Evolutionary conservation across 1,284 basidiomycete genomes (phyloP).

Genomic region (Psilocybe mexicana): DNA sequence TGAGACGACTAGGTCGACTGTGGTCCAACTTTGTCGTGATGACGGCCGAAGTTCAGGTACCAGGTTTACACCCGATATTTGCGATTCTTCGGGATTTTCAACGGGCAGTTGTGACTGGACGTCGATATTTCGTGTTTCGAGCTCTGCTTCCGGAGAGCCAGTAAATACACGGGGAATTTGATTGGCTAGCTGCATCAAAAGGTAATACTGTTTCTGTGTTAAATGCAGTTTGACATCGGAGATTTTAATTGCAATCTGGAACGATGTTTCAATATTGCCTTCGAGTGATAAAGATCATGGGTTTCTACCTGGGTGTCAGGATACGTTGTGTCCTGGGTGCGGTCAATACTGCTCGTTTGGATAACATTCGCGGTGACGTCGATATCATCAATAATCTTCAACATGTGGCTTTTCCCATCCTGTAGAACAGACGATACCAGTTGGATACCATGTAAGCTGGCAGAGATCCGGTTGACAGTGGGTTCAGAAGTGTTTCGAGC

Average conservation of each 20-base stretch:
- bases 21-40: conserved; percentile 50
- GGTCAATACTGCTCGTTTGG: conserved; percentile 60
- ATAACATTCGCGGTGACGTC: conserved; percentile 73
- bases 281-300: not conserved
- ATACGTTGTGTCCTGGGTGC: conserved; percentile 45
- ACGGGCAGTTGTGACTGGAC: not conserved
- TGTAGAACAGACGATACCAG: conserved; percentile 71
- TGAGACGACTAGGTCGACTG: conserved; percentile 77
- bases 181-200: conserved; percentile 72
- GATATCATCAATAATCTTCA: conserved; percentile 95
- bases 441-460: conserved; percentile 86
- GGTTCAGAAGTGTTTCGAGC: conserved; percentile 81
- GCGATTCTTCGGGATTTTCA: conserved; percentile 15
- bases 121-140: not conserved
- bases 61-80: conserved; percentile 38
- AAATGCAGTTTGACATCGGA: conserved; percentile 91
- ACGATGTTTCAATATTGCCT: not conserved
- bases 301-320: conserved; percentile 72
- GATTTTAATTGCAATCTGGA: conserved; percentile 72
- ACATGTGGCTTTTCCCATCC: conserved; percentile 46
- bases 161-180: conserved; percentile 75
- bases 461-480: conserved; percentile 65
- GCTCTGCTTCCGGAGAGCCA: conserved; percentile 31
- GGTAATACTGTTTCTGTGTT: conserved; percentile 88
- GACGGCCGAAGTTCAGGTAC: conserved; percentile 56